Evolutionary conservation across 345 rosid genomes (phyloP).

Genomic region (Boechera retrofracta): DNA sequence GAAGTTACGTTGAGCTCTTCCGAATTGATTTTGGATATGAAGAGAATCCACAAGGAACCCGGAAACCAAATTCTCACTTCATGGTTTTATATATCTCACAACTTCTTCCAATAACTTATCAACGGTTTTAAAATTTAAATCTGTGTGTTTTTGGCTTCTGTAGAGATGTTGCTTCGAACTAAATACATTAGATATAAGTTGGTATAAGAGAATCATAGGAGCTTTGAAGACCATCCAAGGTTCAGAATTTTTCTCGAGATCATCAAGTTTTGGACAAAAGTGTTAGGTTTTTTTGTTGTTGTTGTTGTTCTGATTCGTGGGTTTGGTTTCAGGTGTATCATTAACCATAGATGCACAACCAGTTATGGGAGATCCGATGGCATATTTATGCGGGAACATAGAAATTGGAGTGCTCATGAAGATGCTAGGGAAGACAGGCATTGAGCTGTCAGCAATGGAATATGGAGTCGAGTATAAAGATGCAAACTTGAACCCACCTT

Average conservation of each 20-base stretch:
- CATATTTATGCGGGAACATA: constrained; percentile 37
- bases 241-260: neutral
- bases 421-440: constrained; percentile 26
- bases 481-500: constrained; percentile 16
- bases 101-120: neutral
- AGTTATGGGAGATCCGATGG: constrained; percentile 12
- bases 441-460: neutral
- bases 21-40: constrained; percentile 39
- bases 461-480: constrained; percentile 34
- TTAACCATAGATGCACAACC: constrained; percentile 33
- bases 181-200: constrained; percentile 20
- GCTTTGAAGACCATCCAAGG: constrained; percentile 43
- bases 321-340: constrained; percentile 36
- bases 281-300: too few relatives aligned
- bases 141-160: neutral
- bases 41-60: constrained; percentile 36
- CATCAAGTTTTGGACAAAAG: neutral
- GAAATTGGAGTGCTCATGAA: constrained; percentile 36
- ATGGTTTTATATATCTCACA: constrained; percentile 30
- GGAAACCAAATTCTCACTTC: constrained; percentile 32
- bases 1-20: constrained; percentile 14
- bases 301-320: neutral
- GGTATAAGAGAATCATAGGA: constrained; percentile 30
- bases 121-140: neutral
- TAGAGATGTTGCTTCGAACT: constrained; percentile 20